Conservation (phyloP, 2,329 filamentous ascomycete species). For the Triangularia setosa region DNA sequence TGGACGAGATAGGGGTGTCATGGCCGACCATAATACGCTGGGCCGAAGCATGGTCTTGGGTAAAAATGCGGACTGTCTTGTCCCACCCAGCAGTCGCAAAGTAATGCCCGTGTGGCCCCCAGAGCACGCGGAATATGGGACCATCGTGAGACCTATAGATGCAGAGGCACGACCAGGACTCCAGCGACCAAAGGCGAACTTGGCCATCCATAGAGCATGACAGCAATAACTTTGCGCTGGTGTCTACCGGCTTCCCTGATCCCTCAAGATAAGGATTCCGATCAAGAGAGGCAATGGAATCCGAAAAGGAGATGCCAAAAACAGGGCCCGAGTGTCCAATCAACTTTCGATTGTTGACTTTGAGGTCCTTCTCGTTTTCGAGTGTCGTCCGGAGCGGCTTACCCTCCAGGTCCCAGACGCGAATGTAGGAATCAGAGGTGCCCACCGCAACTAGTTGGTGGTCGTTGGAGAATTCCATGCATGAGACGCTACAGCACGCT, state of each 20-base stretch:
- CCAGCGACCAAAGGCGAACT: conserved; percentile 87
- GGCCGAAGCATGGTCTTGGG: conserved; percentile 86
- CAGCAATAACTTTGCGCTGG: conserved; percentile 69
- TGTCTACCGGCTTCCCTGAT: conserved; percentile 41
- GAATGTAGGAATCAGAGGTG: conserved; percentile 91
- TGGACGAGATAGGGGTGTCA: conserved; percentile 83
- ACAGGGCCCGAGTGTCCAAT: conserved; percentile 89
- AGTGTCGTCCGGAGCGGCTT: conserved; percentile 69
- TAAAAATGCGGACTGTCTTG: conserved; percentile 86
- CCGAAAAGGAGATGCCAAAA: conserved; percentile 84
- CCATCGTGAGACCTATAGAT: conserved; percentile 91
- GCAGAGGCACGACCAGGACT: conserved; percentile 87
- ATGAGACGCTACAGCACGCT: conserved; percentile 64
- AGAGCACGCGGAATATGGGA: conserved; percentile 82
- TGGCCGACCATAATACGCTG: conserved; percentile 87
- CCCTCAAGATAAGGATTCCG: conserved; percentile 50
- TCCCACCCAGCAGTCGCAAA: conserved; percentile 86
- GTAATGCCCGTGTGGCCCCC: conserved; percentile 93
- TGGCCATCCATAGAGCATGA: conserved; percentile 86
- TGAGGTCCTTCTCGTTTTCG: conserved; percentile 53
- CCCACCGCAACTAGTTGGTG: conserved; percentile 82
- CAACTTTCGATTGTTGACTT: conserved; percentile 64
- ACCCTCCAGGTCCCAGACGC: conserved; percentile 88
- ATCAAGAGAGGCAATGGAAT: conserved; percentile 55
- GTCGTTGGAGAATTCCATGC: conserved; percentile 92